Evolutionary conservation across 2,329 filamentous ascomycete species (phyloP).

Genomic region (Xylaria sp.): DNA sequence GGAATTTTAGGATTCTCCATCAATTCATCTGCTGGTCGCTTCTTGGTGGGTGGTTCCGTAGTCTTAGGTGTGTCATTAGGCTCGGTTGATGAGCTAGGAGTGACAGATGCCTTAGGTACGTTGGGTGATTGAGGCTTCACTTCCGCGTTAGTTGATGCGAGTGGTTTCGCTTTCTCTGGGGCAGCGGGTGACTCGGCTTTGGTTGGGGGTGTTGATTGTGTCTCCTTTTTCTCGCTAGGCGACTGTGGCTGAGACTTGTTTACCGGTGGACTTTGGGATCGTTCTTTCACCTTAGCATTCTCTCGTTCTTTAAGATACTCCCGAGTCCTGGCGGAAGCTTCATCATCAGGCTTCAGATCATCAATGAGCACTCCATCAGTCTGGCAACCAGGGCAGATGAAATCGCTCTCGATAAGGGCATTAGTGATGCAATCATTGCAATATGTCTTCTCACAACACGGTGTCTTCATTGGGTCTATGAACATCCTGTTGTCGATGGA

Average conservation of each 20-base stretch:
- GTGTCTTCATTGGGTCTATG: conserved; percentile 98
- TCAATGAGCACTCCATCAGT: conserved; percentile 93
- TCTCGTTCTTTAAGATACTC: conserved; percentile 73
- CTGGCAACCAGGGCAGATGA: conserved; percentile 92
- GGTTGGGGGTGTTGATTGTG: conserved; percentile 51
- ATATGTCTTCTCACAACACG: conserved; percentile 97
- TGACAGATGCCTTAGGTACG: conserved; percentile 41
- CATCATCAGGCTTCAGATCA: conserved; percentile 85
- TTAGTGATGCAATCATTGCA: conserved; percentile 99
- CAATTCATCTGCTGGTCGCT: conserved; percentile 82
- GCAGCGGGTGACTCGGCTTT: conserved; percentile 48
- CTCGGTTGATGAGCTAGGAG: conserved; percentile 43
- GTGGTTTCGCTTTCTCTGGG: conserved; percentile 48
- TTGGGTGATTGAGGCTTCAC: conserved; percentile 49
- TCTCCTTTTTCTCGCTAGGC: conserved; percentile 47
- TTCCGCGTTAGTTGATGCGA: conserved; percentile 44
- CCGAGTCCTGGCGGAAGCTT: conserved; percentile 81
- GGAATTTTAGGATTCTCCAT: conserved; percentile 72
- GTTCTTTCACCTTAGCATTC: conserved; percentile 56
- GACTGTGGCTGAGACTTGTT: conserved; percentile 48
- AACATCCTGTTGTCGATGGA: conserved; percentile 98
- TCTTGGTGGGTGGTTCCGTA: conserved; percentile 64
- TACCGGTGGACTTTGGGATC: conserved; percentile 60
- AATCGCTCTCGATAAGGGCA: conserved; percentile 97
- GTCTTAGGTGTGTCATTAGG: conserved; percentile 40